These are phyloP conservation scores for Dactylorhiza incarnata DNA, from an alignment of 106 monocot species.

Conservation along the genomic window DNA sequence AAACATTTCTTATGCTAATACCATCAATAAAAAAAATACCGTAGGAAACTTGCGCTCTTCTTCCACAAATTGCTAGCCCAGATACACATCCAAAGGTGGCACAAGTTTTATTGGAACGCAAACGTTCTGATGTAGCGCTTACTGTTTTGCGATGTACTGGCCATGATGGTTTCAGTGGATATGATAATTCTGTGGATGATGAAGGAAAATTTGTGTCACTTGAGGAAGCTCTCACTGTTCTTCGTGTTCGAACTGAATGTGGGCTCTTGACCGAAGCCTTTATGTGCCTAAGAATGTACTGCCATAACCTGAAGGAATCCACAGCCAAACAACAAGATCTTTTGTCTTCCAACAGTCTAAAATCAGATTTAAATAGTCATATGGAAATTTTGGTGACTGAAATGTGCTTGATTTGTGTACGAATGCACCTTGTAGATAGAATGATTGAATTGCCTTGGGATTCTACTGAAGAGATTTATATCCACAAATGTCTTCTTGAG, in stretches of 20 bases:
- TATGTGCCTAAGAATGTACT: conserved; percentile 75
- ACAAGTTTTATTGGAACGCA: conserved; percentile 77
- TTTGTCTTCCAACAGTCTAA: conserved; percentile 8
- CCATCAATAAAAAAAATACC: not conserved
- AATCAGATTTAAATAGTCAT: conserved; percentile 32
- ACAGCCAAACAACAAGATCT: conserved; percentile 12
- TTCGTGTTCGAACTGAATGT: conserved; percentile 78
- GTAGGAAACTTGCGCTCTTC: conserved; percentile 64
- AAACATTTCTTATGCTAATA: conserved; percentile 1
- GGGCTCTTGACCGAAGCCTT: conserved; percentile 87
- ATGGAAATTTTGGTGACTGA: conserved; percentile 76
- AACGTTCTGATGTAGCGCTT: conserved; percentile 64
- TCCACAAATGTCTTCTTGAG: conserved; percentile 69
- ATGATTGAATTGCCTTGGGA: conserved; percentile 98
- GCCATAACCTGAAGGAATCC: conserved; percentile 46
- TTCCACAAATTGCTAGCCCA: conserved; percentile 64
- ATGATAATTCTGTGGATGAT: conserved; percentile 23
- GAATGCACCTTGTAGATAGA: conserved; percentile 76
- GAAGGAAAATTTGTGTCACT: conserved; percentile 22
- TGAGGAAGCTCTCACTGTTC: conserved; percentile 55
- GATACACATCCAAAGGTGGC: conserved; percentile 80
- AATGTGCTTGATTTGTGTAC: conserved; percentile 71
- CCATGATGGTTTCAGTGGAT: conserved; percentile 45
- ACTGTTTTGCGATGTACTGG: conserved; percentile 66
- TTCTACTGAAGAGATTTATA: conserved; percentile 67